A percentile compares a stretch with the other conserved stretches of the same genome.
These are phyloP conservation scores for Penicillium sp. DNA, from an alignment of 2,329 filamentous ascomycete species.

Conservation along the genomic window DNA sequence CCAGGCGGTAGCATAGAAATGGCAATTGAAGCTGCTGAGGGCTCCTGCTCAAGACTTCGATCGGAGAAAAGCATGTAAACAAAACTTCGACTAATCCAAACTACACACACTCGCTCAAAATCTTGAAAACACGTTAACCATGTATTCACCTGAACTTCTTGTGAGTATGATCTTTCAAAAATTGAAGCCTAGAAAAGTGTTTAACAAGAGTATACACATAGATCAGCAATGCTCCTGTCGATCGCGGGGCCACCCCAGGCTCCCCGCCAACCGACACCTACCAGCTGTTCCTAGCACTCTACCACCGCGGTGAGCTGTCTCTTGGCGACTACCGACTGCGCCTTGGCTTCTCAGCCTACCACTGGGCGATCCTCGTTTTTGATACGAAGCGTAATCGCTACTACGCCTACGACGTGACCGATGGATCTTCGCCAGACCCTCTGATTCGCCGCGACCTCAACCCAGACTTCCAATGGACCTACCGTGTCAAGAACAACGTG, in stretches of 20 bases:
- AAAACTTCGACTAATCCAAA: not conserved
- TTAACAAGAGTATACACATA: not conserved
- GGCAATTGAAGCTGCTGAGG: not conserved
- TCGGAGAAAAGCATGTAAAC: not conserved
- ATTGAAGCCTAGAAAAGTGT: not conserved
- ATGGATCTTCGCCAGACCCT: not conserved
- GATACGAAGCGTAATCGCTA: not conserved
- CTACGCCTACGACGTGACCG: constrained; percentile 8
- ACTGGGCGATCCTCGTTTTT: constrained; percentile 4
- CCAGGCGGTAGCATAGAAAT: not conserved
- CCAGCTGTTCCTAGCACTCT: not conserved
- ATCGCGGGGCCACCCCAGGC: no score
- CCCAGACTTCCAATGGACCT: constrained; percentile 4
- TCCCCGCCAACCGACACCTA: not conserved
- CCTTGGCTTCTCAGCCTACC: constrained; percentile 6
- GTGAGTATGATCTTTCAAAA: not conserved
- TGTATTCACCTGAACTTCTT: not conserved
- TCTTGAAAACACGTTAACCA: not conserved
- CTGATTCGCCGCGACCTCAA: not conserved
- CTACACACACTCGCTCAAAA: not conserved
- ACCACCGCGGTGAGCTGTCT: constrained; percentile 5
- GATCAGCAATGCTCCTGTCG: not conserved
- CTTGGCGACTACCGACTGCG: not conserved
- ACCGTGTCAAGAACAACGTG: not conserved
- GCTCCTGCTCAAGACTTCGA: not conserved